Conservation (phyloP, 352 stramenopile genomes). For the Phytophthora cajani region DNA sequence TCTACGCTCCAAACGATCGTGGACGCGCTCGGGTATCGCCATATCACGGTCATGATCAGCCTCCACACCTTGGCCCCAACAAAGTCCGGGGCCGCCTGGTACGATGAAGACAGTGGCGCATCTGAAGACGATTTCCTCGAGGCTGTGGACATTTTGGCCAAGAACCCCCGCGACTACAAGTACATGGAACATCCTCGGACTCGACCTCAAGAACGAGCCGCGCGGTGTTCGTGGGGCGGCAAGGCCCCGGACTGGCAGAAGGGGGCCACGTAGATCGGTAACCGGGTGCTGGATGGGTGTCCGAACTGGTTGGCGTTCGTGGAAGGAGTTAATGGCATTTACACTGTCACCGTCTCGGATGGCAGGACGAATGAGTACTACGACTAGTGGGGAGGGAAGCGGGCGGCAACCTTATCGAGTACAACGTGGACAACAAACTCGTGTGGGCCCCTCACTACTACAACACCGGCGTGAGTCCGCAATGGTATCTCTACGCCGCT, state of each 20-base stretch:
- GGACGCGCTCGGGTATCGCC: slow-evolving; percentile 60
- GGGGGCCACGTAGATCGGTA: slow-evolving; percentile 62
- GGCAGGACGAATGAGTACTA: slow-evolving; percentile 40
- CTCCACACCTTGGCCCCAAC: slow-evolving; percentile 62
- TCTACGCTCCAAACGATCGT: slow-evolving; percentile 58
- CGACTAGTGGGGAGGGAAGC: slow-evolving; percentile 75
- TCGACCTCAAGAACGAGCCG: slow-evolving; percentile 78
- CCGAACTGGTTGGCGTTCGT: slow-evolving; percentile 74
- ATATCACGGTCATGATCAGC: slow-evolving; percentile 72
- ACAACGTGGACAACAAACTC: slow-evolving; percentile 58
- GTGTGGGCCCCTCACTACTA: slow-evolving; percentile 82
- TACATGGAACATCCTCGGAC: slow-evolving; percentile 73
- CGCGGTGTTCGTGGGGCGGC: slow-evolving; percentile 56
- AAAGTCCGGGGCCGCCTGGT: slow-evolving; percentile 63
- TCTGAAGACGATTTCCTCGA: slow-evolving; percentile 60
- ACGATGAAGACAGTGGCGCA: slow-evolving; percentile 51
- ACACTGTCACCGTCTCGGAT: slow-evolving; percentile 43
- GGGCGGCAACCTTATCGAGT: slow-evolving; percentile 39
- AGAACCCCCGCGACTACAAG: slow-evolving; percentile 51
- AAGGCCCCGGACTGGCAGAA: slow-evolving; percentile 52
- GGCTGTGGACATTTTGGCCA: slow-evolving; percentile 59
- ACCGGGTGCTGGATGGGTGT: slow-evolving; percentile 65
- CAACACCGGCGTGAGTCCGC: slow-evolving; percentile 66
- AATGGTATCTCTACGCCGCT: slow-evolving; percentile 63
- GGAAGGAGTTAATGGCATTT: slow-evolving; percentile 36